Evolutionary conservation across 257 asterid genomes (phyloP).

Genomic region (Leonotis leonurus): DNA sequence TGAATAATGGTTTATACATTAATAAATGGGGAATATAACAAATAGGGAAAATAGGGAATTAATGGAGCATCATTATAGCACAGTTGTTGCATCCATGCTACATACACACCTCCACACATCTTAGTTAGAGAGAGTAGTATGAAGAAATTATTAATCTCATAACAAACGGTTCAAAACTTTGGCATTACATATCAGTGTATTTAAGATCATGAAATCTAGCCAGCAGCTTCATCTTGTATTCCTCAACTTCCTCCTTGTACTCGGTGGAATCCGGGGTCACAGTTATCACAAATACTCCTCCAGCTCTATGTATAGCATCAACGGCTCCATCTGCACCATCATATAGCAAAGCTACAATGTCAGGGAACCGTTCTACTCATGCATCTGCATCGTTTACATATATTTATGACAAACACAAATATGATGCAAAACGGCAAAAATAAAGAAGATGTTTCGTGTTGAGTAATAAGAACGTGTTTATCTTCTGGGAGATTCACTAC

Average conservation of each 20-base stretch:
- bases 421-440: not conserved
- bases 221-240: constrained; percentile 44
- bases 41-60: too few relatives aligned
- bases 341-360: constrained; percentile 18
- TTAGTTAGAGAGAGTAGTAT: not conserved
- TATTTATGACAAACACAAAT: too few relatives aligned
- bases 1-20: too few relatives aligned
- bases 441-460: not conserved
- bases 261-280: constrained; percentile 47
- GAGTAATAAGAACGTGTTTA: not conserved
- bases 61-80: too few relatives aligned
- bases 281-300: constrained; percentile 45
- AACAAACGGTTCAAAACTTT: not conserved
- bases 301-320: constrained; percentile 52
- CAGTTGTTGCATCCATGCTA: too few relatives aligned
- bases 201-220: constrained; percentile 37
- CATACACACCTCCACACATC: too few relatives aligned
- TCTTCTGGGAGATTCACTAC: not conserved
- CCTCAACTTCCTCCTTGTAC: constrained; percentile 52
- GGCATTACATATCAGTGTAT: constrained; percentile 13
- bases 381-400: too few relatives aligned
- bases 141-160: not conserved
- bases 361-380: not conserved
- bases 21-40: too few relatives aligned
- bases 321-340: constrained; percentile 53